Conservation (phyloP, 345 rosid genomes). For the Psidium friedrichsthalianum region DNA sequence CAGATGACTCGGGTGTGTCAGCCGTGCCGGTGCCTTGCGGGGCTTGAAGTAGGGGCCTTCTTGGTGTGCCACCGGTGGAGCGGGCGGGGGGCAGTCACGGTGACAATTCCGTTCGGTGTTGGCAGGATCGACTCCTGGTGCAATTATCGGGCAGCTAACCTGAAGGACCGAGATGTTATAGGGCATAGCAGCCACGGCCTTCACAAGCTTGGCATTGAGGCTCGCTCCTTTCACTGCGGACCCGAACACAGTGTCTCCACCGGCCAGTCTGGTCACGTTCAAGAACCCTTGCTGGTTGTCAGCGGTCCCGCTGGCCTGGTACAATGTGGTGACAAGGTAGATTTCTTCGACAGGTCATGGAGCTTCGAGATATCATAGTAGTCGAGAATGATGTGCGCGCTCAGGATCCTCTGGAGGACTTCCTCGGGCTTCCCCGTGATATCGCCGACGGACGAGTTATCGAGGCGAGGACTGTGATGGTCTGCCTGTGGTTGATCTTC, state of each 20-base stretch:
- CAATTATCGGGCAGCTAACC: conserved; percentile 41
- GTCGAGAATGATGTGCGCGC: conserved; percentile 45
- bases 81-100: conserved; percentile 26
- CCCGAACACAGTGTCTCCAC: conserved; percentile 36
- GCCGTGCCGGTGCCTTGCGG: conserved; percentile 16
- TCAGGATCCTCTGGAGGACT: conserved; percentile 29
- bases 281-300: conserved; percentile 42
- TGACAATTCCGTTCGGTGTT: conserved; percentile 1
- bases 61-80: conserved; percentile 24
- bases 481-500: conserved; percentile 21
- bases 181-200: conserved; percentile 33
- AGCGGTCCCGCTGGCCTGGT: conserved; percentile 52
- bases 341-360: conserved; percentile 13
- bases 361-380: conserved; percentile 20
- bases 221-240: conserved; percentile 36
- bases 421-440: conserved; percentile 17
- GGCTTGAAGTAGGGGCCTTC: conserved; percentile 12
- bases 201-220: conserved; percentile 22
- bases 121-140: conserved; percentile 36
- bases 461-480: conserved; percentile 50
- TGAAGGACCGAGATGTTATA: conserved; percentile 59
- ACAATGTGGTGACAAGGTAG: conserved; percentile 43
- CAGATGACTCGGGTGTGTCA: conserved; percentile 5
- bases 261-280: conserved; percentile 21
- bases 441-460: conserved; percentile 18